Evolutionary conservation across 306 rosid species (phyloP).

Genomic region (Cucumis cinereus): DNA sequence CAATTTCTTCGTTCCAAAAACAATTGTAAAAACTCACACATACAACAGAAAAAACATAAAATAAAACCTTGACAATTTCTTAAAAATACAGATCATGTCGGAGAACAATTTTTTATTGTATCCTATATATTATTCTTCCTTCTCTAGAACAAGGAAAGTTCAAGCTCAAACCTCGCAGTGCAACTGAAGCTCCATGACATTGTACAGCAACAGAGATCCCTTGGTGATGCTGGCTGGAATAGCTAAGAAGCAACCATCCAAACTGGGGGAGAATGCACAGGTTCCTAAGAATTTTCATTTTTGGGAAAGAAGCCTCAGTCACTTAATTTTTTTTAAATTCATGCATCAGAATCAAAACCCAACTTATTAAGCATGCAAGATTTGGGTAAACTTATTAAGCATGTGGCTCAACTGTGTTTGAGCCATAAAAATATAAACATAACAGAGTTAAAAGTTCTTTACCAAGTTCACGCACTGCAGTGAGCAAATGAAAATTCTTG

Average conservation of each 20-base stretch:
- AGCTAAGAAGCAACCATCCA: slow-evolving; percentile 80
- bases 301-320: neutral
- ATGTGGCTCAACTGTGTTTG: neutral
- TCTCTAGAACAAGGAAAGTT: slow-evolving; percentile 7
- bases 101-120: neutral
- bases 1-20: neutral
- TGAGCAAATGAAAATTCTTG: neutral
- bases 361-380: neutral
- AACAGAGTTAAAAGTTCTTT: neutral
- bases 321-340: neutral
- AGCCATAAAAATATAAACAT: neutral
- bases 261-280: slow-evolving; percentile 71
- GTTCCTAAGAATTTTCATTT: slow-evolving; percentile 36
- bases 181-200: slow-evolving; percentile 66
- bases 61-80: neutral
- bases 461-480: neutral
- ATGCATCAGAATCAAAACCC: neutral
- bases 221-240: slow-evolving; percentile 77
- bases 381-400: neutral
- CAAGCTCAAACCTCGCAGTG: slow-evolving; percentile 78
- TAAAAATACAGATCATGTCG: neutral
- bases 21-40: neutral
- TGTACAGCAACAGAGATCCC: slow-evolving; percentile 80
- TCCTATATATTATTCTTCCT: slow-evolving; percentile 3
- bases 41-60: neutral